Base-by-base conservation (phyloP, 495 filamentous ascomycete genomes). In the Penicillium riverlandense region DNA sequence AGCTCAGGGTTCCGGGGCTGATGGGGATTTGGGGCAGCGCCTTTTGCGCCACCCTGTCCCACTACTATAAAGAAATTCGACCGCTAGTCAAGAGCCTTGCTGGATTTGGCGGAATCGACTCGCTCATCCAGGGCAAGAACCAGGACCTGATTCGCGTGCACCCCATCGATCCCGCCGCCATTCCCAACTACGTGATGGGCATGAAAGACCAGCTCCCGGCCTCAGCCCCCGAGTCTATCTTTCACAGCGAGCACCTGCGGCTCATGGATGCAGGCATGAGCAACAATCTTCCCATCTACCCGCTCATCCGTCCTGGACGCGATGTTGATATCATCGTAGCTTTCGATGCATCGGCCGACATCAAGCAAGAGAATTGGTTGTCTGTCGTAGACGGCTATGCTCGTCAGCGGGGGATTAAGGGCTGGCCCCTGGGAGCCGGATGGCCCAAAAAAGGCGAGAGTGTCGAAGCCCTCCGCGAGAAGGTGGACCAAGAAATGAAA, bases 201-300 rank as follows among this genome's bases (percentile, higher is more conserved):
- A 84, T 98, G 79, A 76, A 84, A 50, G 77, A 76, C 41, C 72
- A 75, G 44, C 70, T 98, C 29, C 86, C 89, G 1, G 57, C 74
- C 0, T 86, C 82, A 2, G 83, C 81, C 37, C 89, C 92, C 0
- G 76, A 83, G 37, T 86, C 77, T 22, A 80, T 95, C 34, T 80
- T 84, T 54, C 69, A 77, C 38, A 73, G 69, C 13, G 67, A 81
- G 30, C 81, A 88, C 51, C 71, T 97, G 16, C 83, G 92, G 51
- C 78, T 96, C 5, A 96, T 95, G 85, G 92, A 98, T 66, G 88
- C 92, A 6, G 92, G 92, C 10, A 98, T 98, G 90, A 89, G 84
- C 40, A 97, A 97, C 59, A 98, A 98, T 53, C 74, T 98, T 4
- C 91, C 92, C 5, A 86, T 95, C 27, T 98, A 98, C 61, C 92